Base-by-base conservation (phyloP, 441 rosid genomes). In the Eutrema salsugineum region DNA sequence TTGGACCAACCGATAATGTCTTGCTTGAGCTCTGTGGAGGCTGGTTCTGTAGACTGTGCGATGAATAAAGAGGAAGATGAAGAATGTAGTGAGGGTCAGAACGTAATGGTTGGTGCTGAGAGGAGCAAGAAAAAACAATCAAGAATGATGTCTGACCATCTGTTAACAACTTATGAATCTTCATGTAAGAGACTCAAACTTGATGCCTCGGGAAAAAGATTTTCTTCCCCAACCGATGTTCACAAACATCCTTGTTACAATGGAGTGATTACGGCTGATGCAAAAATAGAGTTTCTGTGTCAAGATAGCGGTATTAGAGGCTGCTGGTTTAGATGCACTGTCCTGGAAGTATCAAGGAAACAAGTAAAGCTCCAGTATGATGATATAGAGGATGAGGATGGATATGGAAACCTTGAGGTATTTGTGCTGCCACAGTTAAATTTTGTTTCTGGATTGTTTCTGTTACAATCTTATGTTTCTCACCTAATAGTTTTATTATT, bases 271-370 rank as follows among this genome's bases (percentile, higher is more conserved):
- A 81, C 78, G 78, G 83, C 81, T 61, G 89, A 80, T 80, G 93
- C 87, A 63, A 93, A 89, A 78, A 83, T 95, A 63, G 97, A 95
- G 80, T 63, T 83, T 72, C 77, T 95, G 66, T 86, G 97, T 86
- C 99, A 89, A 85, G 99, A 95, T 81, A 95, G 99, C 65, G 98
- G 99, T 51, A 81, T 95, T 70, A 86, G 94, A 80, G 99, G 99
- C 42, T 95, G 98, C 85, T 93, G 99, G 99, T 95, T 95, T 79
- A 87, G 89, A 83, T 91, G 98, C 81, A 88, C 93, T 28, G 77
- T 95, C 79, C 67, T 92, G 77, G 87, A 85, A 73, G 76, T 84
- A 46, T 84, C 88, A 49, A 77, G 78, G 51, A 95, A 84, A 71
- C 88, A 79, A 64, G 83, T 93, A 76, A 92, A 86, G 72, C 95